Evolutionary conservation across 1,139 yeast species (phyloP).

Genomic region (Pneumocystis oryctolagi): DNA sequence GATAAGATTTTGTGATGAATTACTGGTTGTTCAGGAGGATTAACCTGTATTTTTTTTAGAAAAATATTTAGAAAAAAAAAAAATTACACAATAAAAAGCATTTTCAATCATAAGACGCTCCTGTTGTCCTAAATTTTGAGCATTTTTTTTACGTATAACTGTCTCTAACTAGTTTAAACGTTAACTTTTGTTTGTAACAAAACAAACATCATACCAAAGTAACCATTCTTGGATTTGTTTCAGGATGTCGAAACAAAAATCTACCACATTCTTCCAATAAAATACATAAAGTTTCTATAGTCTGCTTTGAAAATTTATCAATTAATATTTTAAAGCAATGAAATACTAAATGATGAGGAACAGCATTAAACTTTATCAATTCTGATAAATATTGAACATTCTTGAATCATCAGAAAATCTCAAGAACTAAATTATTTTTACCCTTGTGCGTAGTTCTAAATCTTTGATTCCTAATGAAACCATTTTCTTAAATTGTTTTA

Average conservation of each 20-base stretch:
- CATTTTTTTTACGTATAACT: slow-evolving; percentile 38
- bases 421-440: slow-evolving; percentile 35
- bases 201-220: slow-evolving; percentile 27
- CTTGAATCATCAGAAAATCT: slow-evolving; percentile 29
- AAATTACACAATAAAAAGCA: slow-evolving; percentile 36
- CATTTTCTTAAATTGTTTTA: not conserved
- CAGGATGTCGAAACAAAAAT: slow-evolving; percentile 46
- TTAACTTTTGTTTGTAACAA: not conserved
- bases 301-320: slow-evolving; percentile 44
- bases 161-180: slow-evolving; percentile 31
- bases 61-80: not conserved
- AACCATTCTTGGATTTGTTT: slow-evolving; percentile 43
- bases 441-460: slow-evolving; percentile 21
- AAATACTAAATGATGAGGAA: slow-evolving; percentile 58
- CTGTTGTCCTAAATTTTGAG: slow-evolving; percentile 37
- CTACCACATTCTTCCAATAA: slow-evolving; percentile 66
- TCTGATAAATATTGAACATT: slow-evolving; percentile 57
- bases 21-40: slow-evolving; percentile 37
- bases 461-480: slow-evolving; percentile 14
- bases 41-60: slow-evolving; percentile 14
- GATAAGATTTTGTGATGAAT: slow-evolving; percentile 20
- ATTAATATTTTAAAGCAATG: slow-evolving; percentile 34
- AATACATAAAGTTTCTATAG: slow-evolving; percentile 49
- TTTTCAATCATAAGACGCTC: slow-evolving; percentile 48
- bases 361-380: slow-evolving; percentile 56